These are phyloP conservation scores for Evernia prunastri DNA, from an alignment of 495 filamentous ascomycete genomes.

Conservation along the genomic window DNA sequence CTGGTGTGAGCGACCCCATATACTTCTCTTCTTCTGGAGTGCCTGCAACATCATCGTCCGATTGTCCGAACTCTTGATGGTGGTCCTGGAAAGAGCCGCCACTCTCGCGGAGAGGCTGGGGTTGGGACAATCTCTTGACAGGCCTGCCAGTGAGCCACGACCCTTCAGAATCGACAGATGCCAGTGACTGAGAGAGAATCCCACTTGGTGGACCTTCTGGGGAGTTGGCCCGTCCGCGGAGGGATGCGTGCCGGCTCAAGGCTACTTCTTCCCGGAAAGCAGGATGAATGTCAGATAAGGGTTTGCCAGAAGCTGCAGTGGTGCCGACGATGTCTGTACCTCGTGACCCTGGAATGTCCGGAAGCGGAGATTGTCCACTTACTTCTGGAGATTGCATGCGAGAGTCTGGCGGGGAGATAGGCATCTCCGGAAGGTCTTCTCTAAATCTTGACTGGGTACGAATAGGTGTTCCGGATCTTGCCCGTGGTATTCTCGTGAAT, in stretches of 20 bases:
- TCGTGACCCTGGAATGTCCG: slow-evolving; percentile 22
- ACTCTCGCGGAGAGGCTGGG: slow-evolving; percentile 42
- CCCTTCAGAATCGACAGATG: slow-evolving; percentile 83
- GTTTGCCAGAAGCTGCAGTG: slow-evolving; percentile 6
- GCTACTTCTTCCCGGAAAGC: slow-evolving; percentile 29
- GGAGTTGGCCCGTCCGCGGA: slow-evolving; percentile 21
- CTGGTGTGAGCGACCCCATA: slow-evolving; percentile 22
- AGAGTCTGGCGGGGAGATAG: slow-evolving; percentile 74
- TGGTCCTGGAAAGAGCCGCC: slow-evolving; percentile 38
- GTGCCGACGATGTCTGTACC: slow-evolving; percentile 17
- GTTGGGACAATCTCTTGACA: slow-evolving; percentile 47
- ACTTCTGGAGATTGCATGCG: slow-evolving; percentile 66
- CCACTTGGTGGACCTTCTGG: slow-evolving; percentile 24
- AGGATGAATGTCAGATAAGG: slow-evolving; percentile 28
- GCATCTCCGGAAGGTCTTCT: slow-evolving; percentile 85
- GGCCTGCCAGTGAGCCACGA: slow-evolving; percentile 82
- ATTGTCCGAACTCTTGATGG: slow-evolving; percentile 42
- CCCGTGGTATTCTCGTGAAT: slow-evolving; percentile 30
- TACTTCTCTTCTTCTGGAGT: slow-evolving; percentile 30
- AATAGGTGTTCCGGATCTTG: slow-evolving; percentile 52
- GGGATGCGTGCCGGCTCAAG: slow-evolving; percentile 27
- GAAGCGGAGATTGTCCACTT: slow-evolving; percentile 19
- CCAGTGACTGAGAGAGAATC: slow-evolving; percentile 63
- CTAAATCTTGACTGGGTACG: slow-evolving; percentile 85
- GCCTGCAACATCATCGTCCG: slow-evolving; percentile 48